These are phyloP conservation scores for Capsicum baccatum DNA, from an alignment of 257 asterid genomes.

Conservation along the genomic window DNA sequence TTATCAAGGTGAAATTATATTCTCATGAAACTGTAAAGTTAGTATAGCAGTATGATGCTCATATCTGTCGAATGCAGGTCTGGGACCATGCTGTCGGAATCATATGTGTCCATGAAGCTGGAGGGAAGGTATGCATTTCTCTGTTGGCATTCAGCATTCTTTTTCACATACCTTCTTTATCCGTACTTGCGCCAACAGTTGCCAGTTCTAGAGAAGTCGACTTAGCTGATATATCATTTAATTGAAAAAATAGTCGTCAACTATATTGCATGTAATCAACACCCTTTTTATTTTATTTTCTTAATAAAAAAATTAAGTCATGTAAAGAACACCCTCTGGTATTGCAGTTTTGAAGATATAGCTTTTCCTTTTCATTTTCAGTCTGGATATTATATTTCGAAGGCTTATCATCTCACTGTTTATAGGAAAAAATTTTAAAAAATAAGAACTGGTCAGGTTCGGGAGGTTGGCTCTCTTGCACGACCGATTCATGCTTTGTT, in stretches of 20 bases:
- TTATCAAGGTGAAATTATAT: constrained; percentile 6
- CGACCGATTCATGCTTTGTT: not conserved
- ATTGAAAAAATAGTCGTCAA: not conserved
- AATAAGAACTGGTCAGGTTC: not conserved
- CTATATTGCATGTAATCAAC: not conserved
- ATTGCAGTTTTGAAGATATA: not conserved
- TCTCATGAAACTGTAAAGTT: not conserved
- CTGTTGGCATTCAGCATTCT: constrained; percentile 15
- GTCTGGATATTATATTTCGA: not conserved
- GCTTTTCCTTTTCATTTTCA: not conserved
- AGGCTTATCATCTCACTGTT: not conserved
- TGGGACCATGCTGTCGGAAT: constrained; percentile 98
- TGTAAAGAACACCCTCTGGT: not conserved
- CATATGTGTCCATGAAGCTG: constrained; percentile 88
- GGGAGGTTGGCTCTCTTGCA: constrained; percentile 1
- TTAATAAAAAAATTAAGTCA: not conserved
- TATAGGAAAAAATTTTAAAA: not conserved
- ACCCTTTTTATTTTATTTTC: not conserved
- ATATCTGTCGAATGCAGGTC: constrained; percentile 52
- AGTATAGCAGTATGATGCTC: constrained; percentile 35
- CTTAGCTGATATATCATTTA: not conserved
- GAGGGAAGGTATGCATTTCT: constrained; percentile 71
- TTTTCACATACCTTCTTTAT: not conserved
- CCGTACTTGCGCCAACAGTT: not conserved
- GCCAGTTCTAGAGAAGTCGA: not conserved